These are phyloP conservation scores for Solanum habrochaites DNA, from an alignment of 257 asterid species.

Conservation along the genomic window DNA sequence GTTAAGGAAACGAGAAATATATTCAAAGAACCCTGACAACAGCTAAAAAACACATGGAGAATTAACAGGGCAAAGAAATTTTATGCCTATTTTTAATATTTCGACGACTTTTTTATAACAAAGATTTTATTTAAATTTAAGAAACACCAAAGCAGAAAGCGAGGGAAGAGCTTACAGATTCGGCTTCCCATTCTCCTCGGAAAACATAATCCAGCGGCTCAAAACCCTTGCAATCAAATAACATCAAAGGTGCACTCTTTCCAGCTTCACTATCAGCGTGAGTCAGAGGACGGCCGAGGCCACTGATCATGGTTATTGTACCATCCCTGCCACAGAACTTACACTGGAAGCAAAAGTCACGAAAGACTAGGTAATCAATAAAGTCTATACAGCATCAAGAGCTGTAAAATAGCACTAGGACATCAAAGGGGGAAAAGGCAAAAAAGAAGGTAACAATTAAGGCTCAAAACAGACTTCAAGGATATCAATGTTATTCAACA, in stretches of 20 bases:
- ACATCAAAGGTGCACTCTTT: conserved; percentile 45
- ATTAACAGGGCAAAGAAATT: background rate
- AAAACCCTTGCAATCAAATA: conserved; percentile 63
- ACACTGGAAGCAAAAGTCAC: conserved; percentile 35
- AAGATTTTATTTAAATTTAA: background rate
- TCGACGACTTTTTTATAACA: background rate
- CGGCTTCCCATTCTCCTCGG: conserved; percentile 74
- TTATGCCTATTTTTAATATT: background rate
- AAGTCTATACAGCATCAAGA: background rate
- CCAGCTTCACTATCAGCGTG: conserved; percentile 44
- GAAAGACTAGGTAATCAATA: background rate
- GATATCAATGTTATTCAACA: background rate
- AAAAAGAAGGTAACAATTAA: background rate
- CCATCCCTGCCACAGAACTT: conserved; percentile 88
- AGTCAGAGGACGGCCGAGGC: conserved; percentile 68
- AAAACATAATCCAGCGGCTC: conserved; percentile 65
- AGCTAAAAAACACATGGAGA: background rate
- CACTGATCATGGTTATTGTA: conserved; percentile 57
- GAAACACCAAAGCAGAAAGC: background rate
- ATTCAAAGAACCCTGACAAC: background rate
- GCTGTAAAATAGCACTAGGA: background rate
- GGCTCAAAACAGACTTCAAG: background rate
- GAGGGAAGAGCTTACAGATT: conserved; percentile 47
- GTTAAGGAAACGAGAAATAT: background rate
- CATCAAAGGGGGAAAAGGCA: background rate